Evolutionary conservation across 2,329 filamentous ascomycete genomes (phyloP).

Genomic region (Pezizomycotina sp.): DNA sequence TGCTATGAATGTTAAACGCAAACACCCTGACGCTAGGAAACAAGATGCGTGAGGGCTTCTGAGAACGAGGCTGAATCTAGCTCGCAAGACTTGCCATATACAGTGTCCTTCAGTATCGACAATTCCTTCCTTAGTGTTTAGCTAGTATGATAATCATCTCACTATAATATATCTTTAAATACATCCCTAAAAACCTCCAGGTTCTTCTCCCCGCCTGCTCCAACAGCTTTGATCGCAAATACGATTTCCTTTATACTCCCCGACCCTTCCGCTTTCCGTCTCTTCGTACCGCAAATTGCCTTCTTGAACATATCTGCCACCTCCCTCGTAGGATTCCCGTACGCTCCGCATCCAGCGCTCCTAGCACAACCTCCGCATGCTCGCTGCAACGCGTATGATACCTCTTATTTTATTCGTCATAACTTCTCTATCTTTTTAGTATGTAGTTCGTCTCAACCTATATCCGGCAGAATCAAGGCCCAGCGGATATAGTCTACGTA

Average conservation of each 20-base stretch:
- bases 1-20: too few relatives aligned
- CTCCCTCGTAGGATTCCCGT: slow-evolving; percentile 45
- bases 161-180: slow-evolving; percentile 32
- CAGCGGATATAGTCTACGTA: slow-evolving; percentile 42
- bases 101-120: too few relatives aligned
- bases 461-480: slow-evolving; percentile 43
- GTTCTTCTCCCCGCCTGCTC: slow-evolving; percentile 30
- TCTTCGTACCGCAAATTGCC: slow-evolving; percentile 28
- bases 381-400: slow-evolving; percentile 38
- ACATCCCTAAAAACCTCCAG: slow-evolving; percentile 35
- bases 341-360: slow-evolving; percentile 49
- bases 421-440: slow-evolving; percentile 36
- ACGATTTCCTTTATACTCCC: slow-evolving; percentile 36
- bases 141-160: slow-evolving; percentile 31
- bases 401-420: slow-evolving; percentile 40
- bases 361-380: slow-evolving; percentile 38
- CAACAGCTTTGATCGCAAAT: slow-evolving; percentile 41
- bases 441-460: slow-evolving; percentile 29
- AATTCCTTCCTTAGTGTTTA: slow-evolving; percentile 31
- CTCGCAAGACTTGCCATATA: too few relatives aligned
- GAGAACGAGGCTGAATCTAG: too few relatives aligned
- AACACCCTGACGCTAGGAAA: too few relatives aligned
- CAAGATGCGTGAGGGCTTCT: too few relatives aligned
- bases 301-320: slow-evolving; percentile 41
- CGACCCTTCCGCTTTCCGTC: slow-evolving; percentile 29